phyloP scores from a whole-genome alignment of 306 rosid genomes.

The Fragaria vesca region DNA sequence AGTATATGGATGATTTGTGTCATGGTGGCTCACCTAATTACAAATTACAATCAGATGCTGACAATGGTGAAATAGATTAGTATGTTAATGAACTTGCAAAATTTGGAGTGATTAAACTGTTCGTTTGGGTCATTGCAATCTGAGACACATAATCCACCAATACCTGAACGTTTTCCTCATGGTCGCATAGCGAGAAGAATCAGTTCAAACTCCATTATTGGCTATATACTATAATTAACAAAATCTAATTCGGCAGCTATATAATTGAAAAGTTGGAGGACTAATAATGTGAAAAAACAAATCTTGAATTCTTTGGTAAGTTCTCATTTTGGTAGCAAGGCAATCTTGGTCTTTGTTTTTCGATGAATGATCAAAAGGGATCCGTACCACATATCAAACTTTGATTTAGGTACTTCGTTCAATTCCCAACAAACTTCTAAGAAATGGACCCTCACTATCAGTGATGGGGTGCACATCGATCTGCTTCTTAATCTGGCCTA shows the following conservation, averaged over 20 bases:
- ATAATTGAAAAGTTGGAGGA: background rate
- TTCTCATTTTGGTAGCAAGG: background rate
- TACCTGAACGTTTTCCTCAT: background rate
- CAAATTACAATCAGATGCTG: background rate
- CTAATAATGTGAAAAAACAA: background rate
- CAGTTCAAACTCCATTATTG: background rate
- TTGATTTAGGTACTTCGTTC: background rate
- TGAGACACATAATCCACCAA: background rate
- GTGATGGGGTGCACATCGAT: background rate
- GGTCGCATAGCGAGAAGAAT: background rate
- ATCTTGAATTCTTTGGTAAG: background rate
- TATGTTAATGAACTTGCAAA: background rate
- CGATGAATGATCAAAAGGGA: background rate
- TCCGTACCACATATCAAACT: background rate
- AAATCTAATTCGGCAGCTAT: background rate
- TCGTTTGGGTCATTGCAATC: background rate
- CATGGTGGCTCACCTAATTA: slow-evolving; percentile 10
- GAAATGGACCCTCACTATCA: background rate
- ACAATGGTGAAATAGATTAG: background rate
- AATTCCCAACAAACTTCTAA: background rate
- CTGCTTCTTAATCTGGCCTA: background rate
- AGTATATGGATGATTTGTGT: background rate
- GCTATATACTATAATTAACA: background rate
- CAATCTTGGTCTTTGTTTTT: background rate
- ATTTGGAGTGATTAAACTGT: background rate